phyloP scores from a whole-genome alignment of 2,329 filamentous ascomycete species.

The Phoma sp. region DNA sequence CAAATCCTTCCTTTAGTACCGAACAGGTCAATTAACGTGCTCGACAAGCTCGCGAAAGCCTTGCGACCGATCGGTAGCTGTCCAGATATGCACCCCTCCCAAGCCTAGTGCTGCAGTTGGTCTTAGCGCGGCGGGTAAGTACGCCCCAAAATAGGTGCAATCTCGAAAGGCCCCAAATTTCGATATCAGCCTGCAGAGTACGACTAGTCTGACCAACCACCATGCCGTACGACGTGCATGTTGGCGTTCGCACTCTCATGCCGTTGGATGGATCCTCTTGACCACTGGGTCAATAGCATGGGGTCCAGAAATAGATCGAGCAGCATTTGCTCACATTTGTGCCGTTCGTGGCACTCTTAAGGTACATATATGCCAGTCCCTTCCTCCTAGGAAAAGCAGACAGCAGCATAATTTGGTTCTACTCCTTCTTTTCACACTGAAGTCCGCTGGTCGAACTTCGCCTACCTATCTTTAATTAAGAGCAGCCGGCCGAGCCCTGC shows the following conservation, averaged over 20 bases:
- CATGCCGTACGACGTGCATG: constrained; percentile 22
- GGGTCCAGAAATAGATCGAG: constrained; percentile 59
- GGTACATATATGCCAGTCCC: constrained; percentile 50
- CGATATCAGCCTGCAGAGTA: constrained; percentile 37
- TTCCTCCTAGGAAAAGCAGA: constrained; percentile 45
- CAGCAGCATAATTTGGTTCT: constrained; percentile 57
- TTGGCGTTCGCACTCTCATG: constrained; percentile 36
- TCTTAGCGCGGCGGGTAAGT: constrained; percentile 46
- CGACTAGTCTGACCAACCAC: constrained; percentile 42
- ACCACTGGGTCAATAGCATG: constrained; percentile 35
- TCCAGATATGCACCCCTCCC: constrained; percentile 30
- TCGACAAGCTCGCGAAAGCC: constrained; percentile 42
- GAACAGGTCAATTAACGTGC: constrained; percentile 42
- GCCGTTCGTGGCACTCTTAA: constrained; percentile 55
- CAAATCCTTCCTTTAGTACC: constrained; percentile 27
- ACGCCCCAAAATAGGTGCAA: constrained; percentile 50
- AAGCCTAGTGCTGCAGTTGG: constrained; percentile 29
- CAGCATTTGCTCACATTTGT: constrained; percentile 50
- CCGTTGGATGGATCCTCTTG: constrained; percentile 37
- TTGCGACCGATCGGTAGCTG: constrained; percentile 37
- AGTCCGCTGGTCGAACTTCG: constrained; percentile 59
- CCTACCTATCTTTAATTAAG: constrained; percentile 57
- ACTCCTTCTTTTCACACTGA: constrained; percentile 48
- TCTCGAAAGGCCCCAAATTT: constrained; percentile 47
- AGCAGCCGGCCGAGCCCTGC: constrained; percentile 51